phyloP scores from a whole-genome alignment of 2,329 filamentous ascomycete species.

The Kalaharituber pfeilii region DNA sequence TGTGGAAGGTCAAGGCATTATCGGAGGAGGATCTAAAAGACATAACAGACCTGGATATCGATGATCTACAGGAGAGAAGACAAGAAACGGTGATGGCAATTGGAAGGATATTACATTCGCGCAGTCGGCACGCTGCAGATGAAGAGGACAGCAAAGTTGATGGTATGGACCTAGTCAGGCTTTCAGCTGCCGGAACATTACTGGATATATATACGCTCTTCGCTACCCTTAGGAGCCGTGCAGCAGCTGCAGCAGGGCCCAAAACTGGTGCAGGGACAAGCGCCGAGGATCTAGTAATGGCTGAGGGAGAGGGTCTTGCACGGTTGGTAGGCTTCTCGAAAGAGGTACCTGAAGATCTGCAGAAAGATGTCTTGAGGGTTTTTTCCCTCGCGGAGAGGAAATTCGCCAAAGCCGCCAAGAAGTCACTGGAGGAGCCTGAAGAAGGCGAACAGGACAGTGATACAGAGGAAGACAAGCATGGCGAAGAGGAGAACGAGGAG shows the following conservation, averaged over 20 bases:
- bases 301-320: neutral
- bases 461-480: slow-evolving; percentile 5
- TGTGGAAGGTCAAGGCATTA: slow-evolving; percentile 66
- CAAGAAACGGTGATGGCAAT: slow-evolving; percentile 23
- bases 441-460: slow-evolving; percentile 25
- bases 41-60: slow-evolving; percentile 42
- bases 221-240: slow-evolving; percentile 27
- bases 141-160: slow-evolving; percentile 25
- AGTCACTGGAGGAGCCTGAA: slow-evolving; percentile 26
- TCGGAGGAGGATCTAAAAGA: slow-evolving; percentile 35
- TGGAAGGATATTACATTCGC: slow-evolving; percentile 33
- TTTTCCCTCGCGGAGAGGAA: slow-evolving; percentile 21
- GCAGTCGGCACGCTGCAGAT: too few relatives aligned
- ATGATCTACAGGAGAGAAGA: slow-evolving; percentile 29
- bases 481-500: slow-evolving; percentile 30
- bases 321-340: slow-evolving; percentile 7
- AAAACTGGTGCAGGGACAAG: neutral
- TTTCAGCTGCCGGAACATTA: slow-evolving; percentile 56
- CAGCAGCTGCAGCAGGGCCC: neutral
- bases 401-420: slow-evolving; percentile 21
- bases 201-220: slow-evolving; percentile 74
- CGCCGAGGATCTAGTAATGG: slow-evolving; percentile 1
- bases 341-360: slow-evolving; percentile 6
- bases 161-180: slow-evolving; percentile 59
- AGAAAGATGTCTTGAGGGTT: slow-evolving; percentile 11